These are phyloP conservation scores for Apiospora rasikravindrae DNA, from an alignment of 2,329 filamentous ascomycete species.

Conservation along the genomic window DNA sequence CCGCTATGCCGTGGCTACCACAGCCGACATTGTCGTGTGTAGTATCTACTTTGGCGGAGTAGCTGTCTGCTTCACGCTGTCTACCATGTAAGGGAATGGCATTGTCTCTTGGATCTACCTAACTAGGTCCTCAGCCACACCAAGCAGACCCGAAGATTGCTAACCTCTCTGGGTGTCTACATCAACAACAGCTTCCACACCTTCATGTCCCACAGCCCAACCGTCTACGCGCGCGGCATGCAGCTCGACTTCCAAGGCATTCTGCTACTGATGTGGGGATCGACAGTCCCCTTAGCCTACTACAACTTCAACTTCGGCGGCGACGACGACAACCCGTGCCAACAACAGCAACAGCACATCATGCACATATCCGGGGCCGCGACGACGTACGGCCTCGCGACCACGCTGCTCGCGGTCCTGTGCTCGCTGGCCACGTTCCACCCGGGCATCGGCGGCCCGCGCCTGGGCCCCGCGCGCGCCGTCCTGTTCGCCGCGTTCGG, in stretches of 20 bases:
- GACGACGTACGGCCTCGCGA: conserved; percentile 42
- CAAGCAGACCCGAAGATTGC: too few species aligned
- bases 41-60: conserved; percentile 50
- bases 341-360: conserved; percentile 22
- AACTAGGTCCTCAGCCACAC: too few species aligned
- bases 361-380: conserved; percentile 20
- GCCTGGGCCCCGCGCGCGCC: conserved; percentile 45
- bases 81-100: conserved; percentile 42
- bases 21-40: conserved; percentile 40
- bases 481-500: conserved; percentile 48
- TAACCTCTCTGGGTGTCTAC: neutral
- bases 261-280: conserved; percentile 65
- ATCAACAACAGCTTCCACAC: conserved; percentile 55
- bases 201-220: conserved; percentile 58
- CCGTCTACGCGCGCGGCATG: conserved; percentile 56
- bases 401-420: conserved; percentile 40
- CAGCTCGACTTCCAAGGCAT: conserved; percentile 67
- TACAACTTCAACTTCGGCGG: conserved; percentile 58
- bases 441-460: conserved; percentile 44
- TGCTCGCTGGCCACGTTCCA: conserved; percentile 46
- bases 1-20: conserved; percentile 42
- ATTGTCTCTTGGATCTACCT: too few species aligned
- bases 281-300: conserved; percentile 63
- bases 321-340: conserved; percentile 34
- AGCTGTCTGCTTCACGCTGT: conserved; percentile 51